A percentile compares a stretch with the other conserved stretches of the same genome.
Evolutionary conservation across 805 yeast genomes (phyloP).

Genomic region (Jamesozyma piceae): DNA sequence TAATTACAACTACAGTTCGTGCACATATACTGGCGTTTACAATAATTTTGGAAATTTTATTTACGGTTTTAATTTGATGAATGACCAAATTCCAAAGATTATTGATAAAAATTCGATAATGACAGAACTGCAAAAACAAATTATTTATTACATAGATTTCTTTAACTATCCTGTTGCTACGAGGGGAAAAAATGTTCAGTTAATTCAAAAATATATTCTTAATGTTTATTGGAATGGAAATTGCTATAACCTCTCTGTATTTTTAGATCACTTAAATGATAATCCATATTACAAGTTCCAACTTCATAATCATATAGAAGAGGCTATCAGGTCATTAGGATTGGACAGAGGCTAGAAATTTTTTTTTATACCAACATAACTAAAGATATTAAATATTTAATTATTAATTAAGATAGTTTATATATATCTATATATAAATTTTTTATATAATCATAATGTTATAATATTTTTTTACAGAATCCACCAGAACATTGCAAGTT

Average conservation of each 20-base stretch:
- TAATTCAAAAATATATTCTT: constrained; percentile 29
- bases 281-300: constrained; percentile 15
- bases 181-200: constrained; percentile 25
- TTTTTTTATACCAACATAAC: too few relatives aligned
- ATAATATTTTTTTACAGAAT: neutral
- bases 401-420: constrained; percentile 5
- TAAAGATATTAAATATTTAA: too few relatives aligned
- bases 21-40: neutral
- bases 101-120: neutral
- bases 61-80: neutral
- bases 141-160: neutral
- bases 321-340: constrained; percentile 21
- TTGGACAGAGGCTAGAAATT: too few relatives aligned
- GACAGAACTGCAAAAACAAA: neutral
- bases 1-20: neutral
- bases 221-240: constrained; percentile 31
- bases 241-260: constrained; percentile 11
- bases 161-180: constrained; percentile 30
- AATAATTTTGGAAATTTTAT: neutral
- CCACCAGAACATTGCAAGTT: neutral
- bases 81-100: neutral
- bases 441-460: too few relatives aligned
- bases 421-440: too few relatives aligned
- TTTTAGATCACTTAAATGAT: constrained; percentile 11
- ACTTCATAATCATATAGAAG: constrained; percentile 19